Evolutionary conservation across 441 rosid species (phyloP), one percentile per base, ranked within the genome.

Genomic region (Euphorbia neoarborescens): DNA sequence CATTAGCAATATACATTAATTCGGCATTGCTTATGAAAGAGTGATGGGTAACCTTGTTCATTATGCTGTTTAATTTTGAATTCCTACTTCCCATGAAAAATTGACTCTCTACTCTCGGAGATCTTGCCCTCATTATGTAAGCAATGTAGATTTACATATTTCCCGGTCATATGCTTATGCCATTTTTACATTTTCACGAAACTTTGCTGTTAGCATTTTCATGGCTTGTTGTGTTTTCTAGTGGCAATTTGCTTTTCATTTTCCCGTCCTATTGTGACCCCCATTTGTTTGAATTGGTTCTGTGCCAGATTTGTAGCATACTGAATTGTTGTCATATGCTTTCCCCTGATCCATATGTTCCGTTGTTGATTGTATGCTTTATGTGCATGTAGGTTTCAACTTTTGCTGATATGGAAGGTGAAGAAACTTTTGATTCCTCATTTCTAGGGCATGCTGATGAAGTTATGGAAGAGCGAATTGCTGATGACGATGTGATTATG

Each of bases 361-460:
- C n/a, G 15, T 68, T 60, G 32, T 37, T 77, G 38, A 62, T 57
- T 59, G 50, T 58, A 24, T 72, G 12, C 60, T 71, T 44, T 60
- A 62, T 27, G 8, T 59, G 28, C 63, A 14, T 80, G 66, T 79
- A 92, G 99, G 95, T 92, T 70, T 90, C 97, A 61, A 95, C 99
- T 65, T 95, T 95, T 83, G 98, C 97, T 75, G 99, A 95, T 76
- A 95, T 90, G 98, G 98, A 95, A 76, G 99, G 99, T 1, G 96
- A 95, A 61, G 99, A 92, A 81, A 95, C 99, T 69, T 95, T 87
- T 77, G 99, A 95, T 80, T 72, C 92, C 3, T 87, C 95, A 71
- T 74, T 90, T 70, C 90, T 90, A 65, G 99, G 98, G 67, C 71
- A 74, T 72, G 97, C 99, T 37, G 91, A 88, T 50, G 96, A 95